Percentiles rank a stretch among this genome's conserved stretches.
Evolutionary conservation across 805 yeast species (phyloP).

Genomic region (Hanseniaspora guilliermondii): DNA sequence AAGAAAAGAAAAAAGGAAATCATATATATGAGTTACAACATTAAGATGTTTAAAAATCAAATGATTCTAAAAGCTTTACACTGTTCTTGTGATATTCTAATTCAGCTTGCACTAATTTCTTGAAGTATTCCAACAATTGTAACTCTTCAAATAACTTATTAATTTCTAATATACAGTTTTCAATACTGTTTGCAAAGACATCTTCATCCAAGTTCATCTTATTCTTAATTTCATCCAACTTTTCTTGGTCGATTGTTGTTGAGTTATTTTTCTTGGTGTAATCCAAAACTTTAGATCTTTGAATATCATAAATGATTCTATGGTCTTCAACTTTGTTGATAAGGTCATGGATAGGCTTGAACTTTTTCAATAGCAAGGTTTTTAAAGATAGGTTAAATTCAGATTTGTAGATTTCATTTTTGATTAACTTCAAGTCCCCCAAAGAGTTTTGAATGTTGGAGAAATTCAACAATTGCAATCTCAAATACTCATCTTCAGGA

Average conservation of each 20-base stretch:
- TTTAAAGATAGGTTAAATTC: conserved; percentile 58
- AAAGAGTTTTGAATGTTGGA: conserved; percentile 60
- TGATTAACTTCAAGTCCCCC: conserved; percentile 72
- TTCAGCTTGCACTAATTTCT: conserved; percentile 65
- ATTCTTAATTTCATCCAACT: conserved; percentile 61
- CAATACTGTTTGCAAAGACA: conserved; percentile 79
- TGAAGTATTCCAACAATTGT: conserved; percentile 52
- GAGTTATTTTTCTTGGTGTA: conserved; percentile 30
- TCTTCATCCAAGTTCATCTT: conserved; percentile 78
- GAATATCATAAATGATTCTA: conserved; percentile 67
- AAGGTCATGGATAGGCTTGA: conserved; percentile 52
- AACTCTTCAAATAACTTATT: conserved; percentile 65
- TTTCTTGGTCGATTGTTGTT: conserved; percentile 33
- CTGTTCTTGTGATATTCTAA: conserved; percentile 56
- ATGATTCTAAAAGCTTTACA: conserved; percentile 11
- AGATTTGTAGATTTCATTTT: conserved; percentile 58
- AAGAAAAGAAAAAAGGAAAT: too few species aligned
- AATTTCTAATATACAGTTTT: conserved; percentile 74
- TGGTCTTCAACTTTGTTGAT: conserved; percentile 67
- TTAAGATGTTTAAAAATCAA: conserved; percentile 3
- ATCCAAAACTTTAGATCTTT: conserved; percentile 40
- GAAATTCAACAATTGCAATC: conserved; percentile 51
- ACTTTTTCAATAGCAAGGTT: conserved; percentile 47
- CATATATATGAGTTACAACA: too few species aligned
- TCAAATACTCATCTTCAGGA: conserved; percentile 38